Base-by-base conservation (phyloP, 2,329 filamentous ascomycete species). In the Beauveria sp. region DNA sequence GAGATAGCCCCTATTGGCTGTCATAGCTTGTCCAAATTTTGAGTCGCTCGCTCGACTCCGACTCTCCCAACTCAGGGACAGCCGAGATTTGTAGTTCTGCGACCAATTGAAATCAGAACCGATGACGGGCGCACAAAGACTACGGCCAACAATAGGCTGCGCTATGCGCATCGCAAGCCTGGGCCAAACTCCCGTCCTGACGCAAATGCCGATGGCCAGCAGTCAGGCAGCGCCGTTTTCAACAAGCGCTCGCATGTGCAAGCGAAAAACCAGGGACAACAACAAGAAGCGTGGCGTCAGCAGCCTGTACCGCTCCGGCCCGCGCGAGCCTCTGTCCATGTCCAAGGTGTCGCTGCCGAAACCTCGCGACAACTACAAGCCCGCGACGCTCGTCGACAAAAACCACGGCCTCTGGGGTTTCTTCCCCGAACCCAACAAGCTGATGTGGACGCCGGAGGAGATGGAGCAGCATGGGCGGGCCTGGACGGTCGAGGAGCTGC, bases 361-460 rank as follows among this genome's bases (percentile, higher is more conserved):
- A 70, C 93, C 95, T 7, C 71, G 71, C 63, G 84, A 86, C 24
- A 80, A 87, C 61, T 80, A 81, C 63, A 81, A 85, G 70, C 83
- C 84, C 59, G 73, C 79, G 52, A 73, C 88, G 38, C 72, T 83
- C 65, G 82, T 81, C 47, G 87, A 91, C 71, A 81, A 85, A 30
- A 77, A 93, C 66, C 95, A 99, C 75, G 93, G 92, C 34, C 86
- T 99, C 12, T 98, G 90, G 89, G 88, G 85, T 1, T 99, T 99
- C 77, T 98, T 99, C 76, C 86, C 87, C 69, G 81, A 81, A 64
- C 82, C 87, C 65, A 84, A 84, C 65, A 83, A 86, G 69, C 76
- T 87, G n/a, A 74, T 96, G 69, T 81, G 82, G 67, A 86, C 86
- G 8, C 92, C 93, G 5, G 81, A 85, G 42, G 86, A 93, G 66